phyloP scores from a whole-genome alignment of 1,139 yeast genomes.

The Lodderomyces theae region DNA sequence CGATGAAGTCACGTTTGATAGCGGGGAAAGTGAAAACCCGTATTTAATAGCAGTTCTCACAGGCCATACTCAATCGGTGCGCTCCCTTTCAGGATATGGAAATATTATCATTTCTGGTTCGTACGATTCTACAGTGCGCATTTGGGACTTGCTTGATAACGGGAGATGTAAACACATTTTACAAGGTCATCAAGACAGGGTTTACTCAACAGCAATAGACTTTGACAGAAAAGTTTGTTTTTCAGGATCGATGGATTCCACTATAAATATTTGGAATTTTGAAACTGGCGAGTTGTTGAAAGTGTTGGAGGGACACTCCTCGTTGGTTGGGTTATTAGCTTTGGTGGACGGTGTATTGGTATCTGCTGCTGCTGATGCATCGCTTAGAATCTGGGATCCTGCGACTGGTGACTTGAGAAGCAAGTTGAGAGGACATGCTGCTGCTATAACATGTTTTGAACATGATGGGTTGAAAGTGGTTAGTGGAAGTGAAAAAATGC shows the following conservation, averaged over 20 bases:
- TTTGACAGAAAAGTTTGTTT: slow-evolving; percentile 73
- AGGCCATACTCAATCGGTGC: slow-evolving; percentile 86
- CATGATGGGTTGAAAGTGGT: slow-evolving; percentile 83
- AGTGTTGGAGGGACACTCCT: slow-evolving; percentile 80
- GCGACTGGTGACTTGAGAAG: slow-evolving; percentile 65
- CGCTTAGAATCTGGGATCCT: slow-evolving; percentile 91
- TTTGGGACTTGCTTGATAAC: slow-evolving; percentile 78
- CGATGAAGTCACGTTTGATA: slow-evolving; percentile 40
- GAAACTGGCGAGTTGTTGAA: slow-evolving; percentile 66
- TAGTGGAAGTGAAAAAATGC: slow-evolving; percentile 83
- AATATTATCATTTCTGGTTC: slow-evolving; percentile 86
- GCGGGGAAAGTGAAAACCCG: slow-evolving; percentile 51
- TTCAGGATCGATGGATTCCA: slow-evolving; percentile 90
- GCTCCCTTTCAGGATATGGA: slow-evolving; percentile 86
- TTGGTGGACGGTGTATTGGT: slow-evolving; percentile 78
- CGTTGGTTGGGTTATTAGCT: slow-evolving; percentile 83
- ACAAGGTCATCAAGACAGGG: slow-evolving; percentile 81
- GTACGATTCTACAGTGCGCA: slow-evolving; percentile 86
- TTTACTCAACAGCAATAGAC: slow-evolving; percentile 84
- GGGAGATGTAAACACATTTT: slow-evolving; percentile 72
- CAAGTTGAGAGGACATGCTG: slow-evolving; percentile 78
- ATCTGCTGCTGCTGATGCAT: slow-evolving; percentile 94
- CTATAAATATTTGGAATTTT: slow-evolving; percentile 87
- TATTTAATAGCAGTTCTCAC: slow-evolving; percentile 70
- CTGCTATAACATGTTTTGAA: slow-evolving; percentile 92